These are phyloP conservation scores for Crataegus laevigata DNA, from an alignment of 306 rosid genomes.

Conservation along the genomic window DNA sequence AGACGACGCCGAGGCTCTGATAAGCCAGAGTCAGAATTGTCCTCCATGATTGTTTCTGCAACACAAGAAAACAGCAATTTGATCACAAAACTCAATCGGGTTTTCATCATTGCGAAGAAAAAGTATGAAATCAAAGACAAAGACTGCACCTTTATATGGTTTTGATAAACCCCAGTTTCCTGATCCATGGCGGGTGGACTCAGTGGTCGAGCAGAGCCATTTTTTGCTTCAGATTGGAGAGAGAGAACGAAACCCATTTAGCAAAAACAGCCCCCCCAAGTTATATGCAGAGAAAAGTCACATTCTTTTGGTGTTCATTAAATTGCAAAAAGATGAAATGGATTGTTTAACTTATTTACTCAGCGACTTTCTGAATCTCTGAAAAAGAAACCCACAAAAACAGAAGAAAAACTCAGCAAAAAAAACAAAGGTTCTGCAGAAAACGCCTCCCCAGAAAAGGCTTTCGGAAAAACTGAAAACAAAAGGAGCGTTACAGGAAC, in stretches of 20 bases:
- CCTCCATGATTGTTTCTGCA: constrained; percentile 79
- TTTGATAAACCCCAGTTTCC: constrained; percentile 40
- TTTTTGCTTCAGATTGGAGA: constrained; percentile 10
- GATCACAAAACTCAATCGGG: constrained; percentile 8
- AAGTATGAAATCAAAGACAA: constrained; percentile 1
- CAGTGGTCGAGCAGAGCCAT: constrained; percentile 33
- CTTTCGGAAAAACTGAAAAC: constrained; percentile 4
- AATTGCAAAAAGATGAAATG: not conserved
- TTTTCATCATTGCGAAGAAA: not conserved
- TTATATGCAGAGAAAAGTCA: constrained; percentile 6
- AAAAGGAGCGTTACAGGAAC: constrained; percentile 9
- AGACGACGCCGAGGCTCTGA: constrained; percentile 94
- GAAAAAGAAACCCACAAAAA: not conserved
- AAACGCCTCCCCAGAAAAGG: not conserved
- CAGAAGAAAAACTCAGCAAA: not conserved
- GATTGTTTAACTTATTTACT: not conserved
- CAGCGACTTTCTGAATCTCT: not conserved
- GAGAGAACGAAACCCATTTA: constrained; percentile 22
- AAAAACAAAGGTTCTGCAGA: not conserved
- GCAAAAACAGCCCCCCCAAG: constrained; percentile 23
- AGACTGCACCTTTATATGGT: constrained; percentile 52
- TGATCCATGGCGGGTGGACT: constrained; percentile 61
- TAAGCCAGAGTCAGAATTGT: constrained; percentile 70
- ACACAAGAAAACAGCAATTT: constrained; percentile 12
- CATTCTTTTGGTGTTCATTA: not conserved